Evolutionary conservation across 805 yeast genomes (phyloP), one percentile per base, ranked within the genome.

Genomic region (Ogataea corticis): DNA sequence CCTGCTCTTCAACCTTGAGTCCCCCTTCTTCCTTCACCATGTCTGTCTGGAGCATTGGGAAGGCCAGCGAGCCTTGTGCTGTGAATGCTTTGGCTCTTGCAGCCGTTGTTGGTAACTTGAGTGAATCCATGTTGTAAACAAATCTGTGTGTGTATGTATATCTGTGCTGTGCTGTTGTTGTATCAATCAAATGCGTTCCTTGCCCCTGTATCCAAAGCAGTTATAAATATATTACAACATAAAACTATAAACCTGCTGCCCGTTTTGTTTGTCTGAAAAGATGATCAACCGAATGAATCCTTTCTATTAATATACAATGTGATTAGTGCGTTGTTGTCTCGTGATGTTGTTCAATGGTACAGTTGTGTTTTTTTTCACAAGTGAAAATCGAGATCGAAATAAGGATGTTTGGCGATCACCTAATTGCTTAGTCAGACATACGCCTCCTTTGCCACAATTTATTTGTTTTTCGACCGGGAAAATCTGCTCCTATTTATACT

Each of bases 61-160:
- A 80, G 15, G 83, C 74, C 42, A 83, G 70, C 17, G 88, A 81
- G 31, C 80, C 77, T 33, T 81, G 78, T 21, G 85, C 83, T 33
- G 85, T 81, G 63, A 85, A 85, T 35, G 82, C 83, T 59, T 79
- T 80, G 10, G 92, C 92, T 59, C 81, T 79, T 5, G 86, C 87
- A 11, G 91, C 88, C 15, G 87, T 85, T 16, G 85, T 82, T 49
- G 92, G 92, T 50, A 83, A 75, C 51, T 84, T 81, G 49, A 85
- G 73, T 38, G 90, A 80, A 60, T 85, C 89, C 90, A 85, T 84
- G 15, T 28, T 23, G 32, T 23, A 33, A 27, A 38, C 38, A 36
- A 42, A 23, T 53, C 38, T 45, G 23, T 41, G 41, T 43, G 41
- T 52, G 41, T 42, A 42, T 52, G 18, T 41, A 35, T 41, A 31